Percentiles rank a stretch among this genome's conserved stretches.
Conservation (phyloP, 1,284 basidiomycete genomes). For the Naganishia liquefaciens region DNA sequence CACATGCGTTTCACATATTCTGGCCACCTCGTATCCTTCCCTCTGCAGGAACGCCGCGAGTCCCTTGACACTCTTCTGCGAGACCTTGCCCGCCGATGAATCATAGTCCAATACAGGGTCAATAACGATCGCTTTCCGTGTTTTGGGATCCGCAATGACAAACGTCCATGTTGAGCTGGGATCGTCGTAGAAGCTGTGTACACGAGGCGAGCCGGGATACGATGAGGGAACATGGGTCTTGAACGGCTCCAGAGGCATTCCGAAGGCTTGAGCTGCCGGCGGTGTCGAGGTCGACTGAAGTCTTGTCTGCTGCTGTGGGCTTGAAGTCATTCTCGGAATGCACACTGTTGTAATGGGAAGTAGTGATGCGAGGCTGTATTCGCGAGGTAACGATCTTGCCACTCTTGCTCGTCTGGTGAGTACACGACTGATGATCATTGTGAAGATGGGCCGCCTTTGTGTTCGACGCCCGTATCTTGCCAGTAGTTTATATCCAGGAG, state of each 20-base stretch:
- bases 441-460: no score
- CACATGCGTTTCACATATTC: slow-evolving; percentile 42
- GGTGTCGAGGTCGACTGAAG: neutral
- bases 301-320: neutral
- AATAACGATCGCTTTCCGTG: slow-evolving; percentile 38
- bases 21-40: slow-evolving; percentile 31
- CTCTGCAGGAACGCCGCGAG: slow-evolving; percentile 38
- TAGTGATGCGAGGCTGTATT: neutral
- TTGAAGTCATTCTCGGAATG: neutral
- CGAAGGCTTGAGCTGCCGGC: neutral
- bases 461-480: no score
- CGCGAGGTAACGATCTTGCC: neutral
- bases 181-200: slow-evolving; percentile 43
- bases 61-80: slow-evolving; percentile 36
- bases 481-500: no score
- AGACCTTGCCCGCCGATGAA: slow-evolving; percentile 34
- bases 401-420: neutral
- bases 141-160: slow-evolving; percentile 38
- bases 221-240: slow-evolving; percentile 30
- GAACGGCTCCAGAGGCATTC: slow-evolving; percentile 10
- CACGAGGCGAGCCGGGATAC: slow-evolving; percentile 33
- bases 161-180: slow-evolving; percentile 42
- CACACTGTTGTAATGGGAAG: neutral
- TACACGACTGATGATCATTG: no score
- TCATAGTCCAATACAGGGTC: slow-evolving; percentile 47